Base-by-base conservation (phyloP, 1,284 basidiomycete genomes). In the Melampsora occidentalis region DNA sequence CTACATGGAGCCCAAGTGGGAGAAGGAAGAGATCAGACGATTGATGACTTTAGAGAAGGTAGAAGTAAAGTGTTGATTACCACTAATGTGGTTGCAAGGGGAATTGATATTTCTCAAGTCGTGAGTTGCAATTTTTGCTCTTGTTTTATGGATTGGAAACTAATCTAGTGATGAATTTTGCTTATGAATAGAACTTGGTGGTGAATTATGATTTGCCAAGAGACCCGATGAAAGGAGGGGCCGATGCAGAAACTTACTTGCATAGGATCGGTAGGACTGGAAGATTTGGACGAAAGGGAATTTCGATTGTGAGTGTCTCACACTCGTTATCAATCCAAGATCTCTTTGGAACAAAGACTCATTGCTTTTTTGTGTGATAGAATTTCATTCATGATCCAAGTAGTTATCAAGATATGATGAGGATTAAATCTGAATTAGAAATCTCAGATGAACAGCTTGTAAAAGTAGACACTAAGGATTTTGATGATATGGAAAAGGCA, bases 101-200 rank as follows among this genome's bases (percentile, higher is more conserved):
- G 97, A 64, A 99, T 99, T 85, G 97, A 99, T 82, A 97, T 99
- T 81, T 87, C 94, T 79, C 96, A 98, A 86, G 97, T 99, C 79
- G 99, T 98, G 86, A 94, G 97, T 92, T 94, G 97, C 33, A 51
- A 20, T 42, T 22, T n/a, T 28, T 57, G 31, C 18, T 31, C 31
- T 12, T 31, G 31, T 53, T 64, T 28, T 14, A 10, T n/a, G 25
- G 18, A 10, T n/a, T 20, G 33, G 22, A 31, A 5, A 57, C 25
- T 39, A n/a, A 25, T 7, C 22, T 61, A 28, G 31, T 61, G 28
- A 31, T 48, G 31, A 53, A 42, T 66, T 22, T 2, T n/a, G 28
- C 0, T 68, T 31, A n/a, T 22, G 31, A 53, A 31, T 62, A 76
- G 73, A 76, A 76, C 39, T 76, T 76, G 66, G 73, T 76, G 16